Evolutionary conservation across 768 basidiomycete genomes (phyloP).

Genomic region (Naganishia kalamii): DNA sequence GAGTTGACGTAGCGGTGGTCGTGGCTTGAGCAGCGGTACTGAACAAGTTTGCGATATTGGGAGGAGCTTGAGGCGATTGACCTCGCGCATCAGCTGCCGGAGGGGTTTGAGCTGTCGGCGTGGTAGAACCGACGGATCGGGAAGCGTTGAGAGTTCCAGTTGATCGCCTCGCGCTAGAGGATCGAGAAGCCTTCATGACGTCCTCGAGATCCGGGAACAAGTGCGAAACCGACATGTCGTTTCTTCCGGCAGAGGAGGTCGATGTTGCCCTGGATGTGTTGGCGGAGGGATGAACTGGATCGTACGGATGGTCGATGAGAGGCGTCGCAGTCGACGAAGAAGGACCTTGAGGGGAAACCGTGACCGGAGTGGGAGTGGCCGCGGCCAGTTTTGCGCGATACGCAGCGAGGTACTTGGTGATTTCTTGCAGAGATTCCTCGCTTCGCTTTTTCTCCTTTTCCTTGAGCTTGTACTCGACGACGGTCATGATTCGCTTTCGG

Average conservation of each 20-base stretch:
- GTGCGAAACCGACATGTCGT: not conserved
- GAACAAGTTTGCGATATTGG: not conserved
- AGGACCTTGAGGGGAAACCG: not conserved
- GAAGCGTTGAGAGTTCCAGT: not conserved
- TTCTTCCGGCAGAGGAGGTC: not conserved
- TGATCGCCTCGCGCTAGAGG: not conserved
- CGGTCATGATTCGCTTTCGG: conserved; percentile 13
- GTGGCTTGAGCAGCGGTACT: conserved; percentile 6
- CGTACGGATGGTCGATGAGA: not conserved
- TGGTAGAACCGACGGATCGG: not conserved
- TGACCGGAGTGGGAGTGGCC: not conserved
- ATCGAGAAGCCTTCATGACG: not conserved
- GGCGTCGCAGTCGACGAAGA: not conserved
- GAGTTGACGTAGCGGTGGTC: not conserved
- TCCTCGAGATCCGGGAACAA: conserved; percentile 13
- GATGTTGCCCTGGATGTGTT: not conserved
- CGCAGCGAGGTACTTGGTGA: conserved; percentile 9
- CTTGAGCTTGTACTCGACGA: conserved; percentile 12
- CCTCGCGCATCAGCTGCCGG: not conserved
- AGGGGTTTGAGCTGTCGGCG: not conserved
- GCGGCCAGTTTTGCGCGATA: conserved; percentile 4
- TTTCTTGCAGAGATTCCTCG: conserved; percentile 18
- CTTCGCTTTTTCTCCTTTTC: conserved; percentile 21
- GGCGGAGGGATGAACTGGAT: not conserved
- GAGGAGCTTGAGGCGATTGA: not conserved